Conservation (phyloP, 352 stramenopile species). For the Phytopythium kandeliae region DNA sequence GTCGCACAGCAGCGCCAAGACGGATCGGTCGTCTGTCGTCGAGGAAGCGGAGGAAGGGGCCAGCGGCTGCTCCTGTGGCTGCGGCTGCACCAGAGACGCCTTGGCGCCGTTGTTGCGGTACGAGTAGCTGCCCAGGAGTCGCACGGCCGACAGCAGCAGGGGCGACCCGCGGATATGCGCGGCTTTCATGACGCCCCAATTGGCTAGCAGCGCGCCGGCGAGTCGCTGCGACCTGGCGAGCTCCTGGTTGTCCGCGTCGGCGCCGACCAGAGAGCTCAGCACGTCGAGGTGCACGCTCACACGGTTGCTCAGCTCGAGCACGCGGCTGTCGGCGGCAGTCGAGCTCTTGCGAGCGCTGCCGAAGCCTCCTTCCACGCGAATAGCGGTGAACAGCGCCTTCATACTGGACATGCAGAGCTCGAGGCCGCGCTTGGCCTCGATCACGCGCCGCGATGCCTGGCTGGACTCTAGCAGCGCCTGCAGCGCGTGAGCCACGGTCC, state of each 20-base stretch:
- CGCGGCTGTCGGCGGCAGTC: slow-evolving; percentile 2
- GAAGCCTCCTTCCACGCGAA: slow-evolving; percentile 49
- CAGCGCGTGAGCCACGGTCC: slow-evolving; percentile 23
- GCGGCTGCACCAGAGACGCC: slow-evolving; percentile 19
- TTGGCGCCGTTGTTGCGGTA: slow-evolving; percentile 37
- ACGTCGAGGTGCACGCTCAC: slow-evolving; percentile 46
- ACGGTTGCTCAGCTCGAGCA: slow-evolving; percentile 25
- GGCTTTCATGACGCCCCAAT: slow-evolving; percentile 53
- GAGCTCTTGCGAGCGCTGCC: slow-evolving; percentile 18
- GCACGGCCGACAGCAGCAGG: slow-evolving; percentile 35
- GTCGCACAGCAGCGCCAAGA: slow-evolving; percentile 4
- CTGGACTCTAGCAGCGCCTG: slow-evolving; percentile 32
- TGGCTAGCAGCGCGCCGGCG: slow-evolving; percentile 26
- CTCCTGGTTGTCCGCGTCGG: slow-evolving; percentile 23
- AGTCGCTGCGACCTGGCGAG: slow-evolving; percentile 33
- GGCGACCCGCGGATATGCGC: slow-evolving; percentile 33
- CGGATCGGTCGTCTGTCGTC: neutral
- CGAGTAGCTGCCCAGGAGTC: slow-evolving; percentile 42
- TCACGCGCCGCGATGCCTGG: slow-evolving; percentile 15
- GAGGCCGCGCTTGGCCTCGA: slow-evolving; percentile 31
- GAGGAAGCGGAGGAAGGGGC: neutral
- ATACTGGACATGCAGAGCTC: slow-evolving; percentile 26
- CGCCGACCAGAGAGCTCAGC: slow-evolving; percentile 37
- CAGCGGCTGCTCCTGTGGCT: too few species aligned
- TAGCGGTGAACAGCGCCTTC: slow-evolving; percentile 36